Base-by-base conservation (phyloP, 2,329 filamentous ascomycete species). In the Botrytis aclada region DNA sequence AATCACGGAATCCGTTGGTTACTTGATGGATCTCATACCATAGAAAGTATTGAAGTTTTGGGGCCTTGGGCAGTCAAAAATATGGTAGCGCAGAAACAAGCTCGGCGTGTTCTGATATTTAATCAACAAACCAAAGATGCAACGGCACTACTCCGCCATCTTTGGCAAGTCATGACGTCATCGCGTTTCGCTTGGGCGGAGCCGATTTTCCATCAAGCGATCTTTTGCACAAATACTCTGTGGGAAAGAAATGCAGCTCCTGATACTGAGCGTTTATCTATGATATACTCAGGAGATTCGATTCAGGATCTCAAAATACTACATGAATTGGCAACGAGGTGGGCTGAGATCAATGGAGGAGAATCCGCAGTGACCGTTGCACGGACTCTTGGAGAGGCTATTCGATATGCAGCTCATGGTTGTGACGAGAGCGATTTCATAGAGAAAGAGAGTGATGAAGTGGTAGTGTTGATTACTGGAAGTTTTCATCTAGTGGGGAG, bases 71-170 rank as follows among this genome's bases (percentile, higher is more conserved):
- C 25, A 8, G 18, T 41, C 7, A 64, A 47, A 45, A 45, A 32
- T 4, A 45, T 64, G 41, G 29, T 4, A 29, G 18, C 29, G 3
- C 62, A 25, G n/a, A 41, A 14, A 45, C 29, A 25, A 14, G 62
- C 41, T 20, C 41, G 62, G 25, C 39, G 62, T 25, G n/a, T 64
- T 14, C 62, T 64, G 16, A 64, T 64, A 32, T 64, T 64, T 12
- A 64, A 64, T 2, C 62, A 64, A 34, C 62, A 64, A n/a, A 64
- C 20, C 2, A 64, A 64, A 2, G 62, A 64, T 64, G 62, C 62
- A 16, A 34, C 18, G 5, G 62, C 62, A 18, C 41, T 64, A 45
- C 62, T 64, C 22, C 62, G 6, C 14, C 12, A 64, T 45, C 62
- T 64, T 16, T 64, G 62, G 62, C 39, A 64, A 18, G 32, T 64